Base-by-base conservation (phyloP, 2,329 filamentous ascomycete genomes). In the Colletotrichum liriopes region DNA sequence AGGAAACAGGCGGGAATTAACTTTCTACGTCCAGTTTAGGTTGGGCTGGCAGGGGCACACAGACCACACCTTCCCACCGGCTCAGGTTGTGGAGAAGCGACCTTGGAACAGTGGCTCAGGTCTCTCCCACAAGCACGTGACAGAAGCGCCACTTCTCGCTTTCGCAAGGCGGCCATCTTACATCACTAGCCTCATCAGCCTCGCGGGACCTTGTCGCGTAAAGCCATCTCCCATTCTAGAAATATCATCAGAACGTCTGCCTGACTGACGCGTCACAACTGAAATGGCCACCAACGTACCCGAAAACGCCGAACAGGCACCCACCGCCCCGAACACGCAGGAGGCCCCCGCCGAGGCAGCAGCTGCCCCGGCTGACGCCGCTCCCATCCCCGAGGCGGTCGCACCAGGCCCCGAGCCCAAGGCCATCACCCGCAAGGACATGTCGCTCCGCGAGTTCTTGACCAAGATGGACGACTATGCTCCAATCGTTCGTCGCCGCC, bases 401-500 rank as follows among this genome's bases (percentile, higher is more conserved):
- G 85, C 84, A 51, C 81, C 87, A 12, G 81, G 83, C 7, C 82
- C 87, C 7, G 92, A 93, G 71, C 82, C 91, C 51, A 90, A 89
- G 78, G 85, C 94, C 74, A 92, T 93, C 1, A 92, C 92, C 64
- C 94, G 95, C 81, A 98, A 98, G 84, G 96, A 99, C 84, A 92
- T 93, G 26, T 97, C 93, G 49, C 85, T 99, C 75, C 93, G 95
- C 79, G 96, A 98, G 83, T 98, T 99, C 80, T 83, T 99, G 23
- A 89, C 90, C 75, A 98, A 98, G 87, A 98, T 99, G 93, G 96
- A 99, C 80, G 96, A 99, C 79, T 98, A 96, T 83, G 95, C 96
- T 73, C 96, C 96, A 14, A 98, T 99, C 78, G 95, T 98, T 89
- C 75, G 93, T 85, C 58, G 65, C n/a, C 23, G 9, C 39, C 14